These are phyloP conservation scores for Arabidopsis thaliana DNA, from an alignment of 345 rosid species.

Conservation along the genomic window DNA sequence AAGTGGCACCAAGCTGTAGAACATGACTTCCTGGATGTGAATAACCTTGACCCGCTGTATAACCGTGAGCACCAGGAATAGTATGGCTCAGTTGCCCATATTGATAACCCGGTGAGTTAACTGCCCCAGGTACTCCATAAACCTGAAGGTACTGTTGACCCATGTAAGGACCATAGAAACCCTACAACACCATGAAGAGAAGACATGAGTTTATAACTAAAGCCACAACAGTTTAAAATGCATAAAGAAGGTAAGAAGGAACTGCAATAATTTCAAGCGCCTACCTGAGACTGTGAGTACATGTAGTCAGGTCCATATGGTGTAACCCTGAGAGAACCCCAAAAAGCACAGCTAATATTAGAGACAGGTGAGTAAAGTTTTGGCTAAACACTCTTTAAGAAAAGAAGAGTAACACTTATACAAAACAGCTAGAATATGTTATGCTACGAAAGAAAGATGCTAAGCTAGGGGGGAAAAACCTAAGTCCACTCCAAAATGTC, in stretches of 20 bases:
- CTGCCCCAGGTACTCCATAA: slow-evolving; percentile 78
- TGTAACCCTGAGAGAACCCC: slow-evolving; percentile 63
- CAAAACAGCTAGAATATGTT: background rate
- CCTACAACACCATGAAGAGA: slow-evolving; percentile 50
- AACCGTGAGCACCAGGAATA: slow-evolving; percentile 70
- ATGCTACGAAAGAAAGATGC: background rate
- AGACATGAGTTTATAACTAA: slow-evolving; percentile 14
- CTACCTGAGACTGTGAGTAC: slow-evolving; percentile 73
- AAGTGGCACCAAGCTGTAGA: slow-evolving; percentile 64
- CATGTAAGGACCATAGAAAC: slow-evolving; percentile 68
- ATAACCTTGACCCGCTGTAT: slow-evolving; percentile 73
- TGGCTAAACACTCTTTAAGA: slow-evolving; percentile 4
- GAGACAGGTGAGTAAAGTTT: slow-evolving; percentile 6
- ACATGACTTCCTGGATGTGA: slow-evolving; percentile 75
- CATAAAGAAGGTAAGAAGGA: slow-evolving; percentile 26
- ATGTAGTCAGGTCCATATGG: slow-evolving; percentile 78
- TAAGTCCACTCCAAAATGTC: slow-evolving; percentile 9
- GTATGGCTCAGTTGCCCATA: slow-evolving; percentile 74
- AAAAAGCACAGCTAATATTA: slow-evolving; percentile 4
- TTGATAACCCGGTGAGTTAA: slow-evolving; percentile 64
- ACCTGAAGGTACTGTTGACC: slow-evolving; percentile 85
- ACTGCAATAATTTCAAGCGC: slow-evolving; percentile 2
- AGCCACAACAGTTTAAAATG: background rate
- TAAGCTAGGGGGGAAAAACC: slow-evolving; percentile 22
- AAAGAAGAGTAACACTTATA: slow-evolving; percentile 7